A percentile compares a stretch with the other conserved stretches of the same genome.
phyloP scores from a whole-genome alignment of 1,284 basidiomycete genomes.

The Rhodotorula sp. region DNA sequence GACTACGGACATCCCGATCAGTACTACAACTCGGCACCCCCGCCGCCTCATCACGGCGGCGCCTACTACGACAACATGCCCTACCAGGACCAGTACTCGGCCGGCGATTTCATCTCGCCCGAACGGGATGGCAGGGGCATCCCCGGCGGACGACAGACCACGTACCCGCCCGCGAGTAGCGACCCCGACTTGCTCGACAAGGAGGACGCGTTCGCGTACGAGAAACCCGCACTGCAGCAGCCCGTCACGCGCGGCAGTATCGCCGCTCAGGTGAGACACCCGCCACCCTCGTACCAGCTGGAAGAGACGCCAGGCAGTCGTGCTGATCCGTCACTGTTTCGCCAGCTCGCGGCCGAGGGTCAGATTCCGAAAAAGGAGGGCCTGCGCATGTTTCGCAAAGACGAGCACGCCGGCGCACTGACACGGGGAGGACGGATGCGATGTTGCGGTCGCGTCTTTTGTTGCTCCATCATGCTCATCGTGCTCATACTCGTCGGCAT shows the following conservation, averaged over 20 bases:
- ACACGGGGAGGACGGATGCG: slow-evolving; percentile 41
- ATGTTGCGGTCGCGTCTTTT: slow-evolving; percentile 44
- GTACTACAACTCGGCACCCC: not conserved
- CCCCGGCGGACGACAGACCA: slow-evolving; percentile 20
- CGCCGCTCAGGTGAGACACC: slow-evolving; percentile 41
- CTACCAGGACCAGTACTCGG: slow-evolving; percentile 15
- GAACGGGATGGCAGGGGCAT: slow-evolving; percentile 11
- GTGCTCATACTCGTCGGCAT: slow-evolving; percentile 45
- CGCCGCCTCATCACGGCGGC: not conserved
- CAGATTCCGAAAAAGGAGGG: slow-evolving; percentile 48
- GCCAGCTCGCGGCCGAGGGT: slow-evolving; percentile 46
- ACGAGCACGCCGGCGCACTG: slow-evolving; percentile 46
- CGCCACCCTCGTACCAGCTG: not conserved
- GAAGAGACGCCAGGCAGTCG: not conserved
- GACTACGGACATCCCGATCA: not conserved
- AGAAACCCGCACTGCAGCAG: slow-evolving; percentile 10
- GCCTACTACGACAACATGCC: not conserved
- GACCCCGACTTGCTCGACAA: slow-evolving; percentile 15
- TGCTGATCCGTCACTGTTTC: not conserved
- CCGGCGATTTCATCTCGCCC: slow-evolving; percentile 16
- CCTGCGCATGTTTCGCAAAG: slow-evolving; percentile 45
- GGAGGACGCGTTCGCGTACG: slow-evolving; percentile 9
- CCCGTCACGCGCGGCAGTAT: slow-evolving; percentile 42
- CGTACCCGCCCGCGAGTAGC: slow-evolving; percentile 20
- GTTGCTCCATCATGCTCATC: slow-evolving; percentile 44